Evolutionary conservation across 75 land plant species (phyloP).

Genomic region (Cryptomeria japonica): DNA sequence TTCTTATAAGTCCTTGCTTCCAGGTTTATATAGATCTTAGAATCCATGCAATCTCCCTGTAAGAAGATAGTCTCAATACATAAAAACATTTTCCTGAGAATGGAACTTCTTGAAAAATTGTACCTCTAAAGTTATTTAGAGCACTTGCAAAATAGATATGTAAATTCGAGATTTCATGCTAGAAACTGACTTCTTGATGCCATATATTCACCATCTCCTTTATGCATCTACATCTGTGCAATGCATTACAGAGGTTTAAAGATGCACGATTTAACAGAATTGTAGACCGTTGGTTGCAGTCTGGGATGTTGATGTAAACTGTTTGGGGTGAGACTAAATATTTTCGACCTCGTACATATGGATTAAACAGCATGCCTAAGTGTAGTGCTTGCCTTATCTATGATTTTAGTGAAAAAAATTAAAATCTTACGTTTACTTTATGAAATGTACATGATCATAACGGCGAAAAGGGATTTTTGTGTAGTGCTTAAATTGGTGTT

Average conservation of each 20-base stretch:
- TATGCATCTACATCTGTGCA: neutral
- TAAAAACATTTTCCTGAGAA: neutral
- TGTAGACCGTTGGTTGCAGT: too few relatives aligned
- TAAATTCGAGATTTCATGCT: neutral
- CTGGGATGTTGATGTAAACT: neutral
- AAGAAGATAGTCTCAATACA: neutral
- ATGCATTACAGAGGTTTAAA: neutral
- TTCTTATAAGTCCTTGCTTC: neutral
- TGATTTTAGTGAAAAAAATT: neutral
- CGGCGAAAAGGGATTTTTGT: neutral
- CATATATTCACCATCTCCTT: neutral
- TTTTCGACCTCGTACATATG: neutral
- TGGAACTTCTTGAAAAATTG: neutral
- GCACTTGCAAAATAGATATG: neutral
- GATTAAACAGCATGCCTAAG: neutral
- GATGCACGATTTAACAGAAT: neutral
- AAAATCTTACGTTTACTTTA: neutral
- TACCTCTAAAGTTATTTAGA: neutral
- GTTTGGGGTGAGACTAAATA: neutral
- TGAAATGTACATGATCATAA: neutral
- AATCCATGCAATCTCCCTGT: neutral
- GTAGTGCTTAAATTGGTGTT: neutral
- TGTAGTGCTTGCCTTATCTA: neutral
- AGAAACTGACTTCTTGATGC: neutral
- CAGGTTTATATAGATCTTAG: constrained; percentile 6